These are phyloP conservation scores for Penicillium griseofulvum DNA, from an alignment of 2,329 filamentous ascomycete species.

Conservation along the genomic window DNA sequence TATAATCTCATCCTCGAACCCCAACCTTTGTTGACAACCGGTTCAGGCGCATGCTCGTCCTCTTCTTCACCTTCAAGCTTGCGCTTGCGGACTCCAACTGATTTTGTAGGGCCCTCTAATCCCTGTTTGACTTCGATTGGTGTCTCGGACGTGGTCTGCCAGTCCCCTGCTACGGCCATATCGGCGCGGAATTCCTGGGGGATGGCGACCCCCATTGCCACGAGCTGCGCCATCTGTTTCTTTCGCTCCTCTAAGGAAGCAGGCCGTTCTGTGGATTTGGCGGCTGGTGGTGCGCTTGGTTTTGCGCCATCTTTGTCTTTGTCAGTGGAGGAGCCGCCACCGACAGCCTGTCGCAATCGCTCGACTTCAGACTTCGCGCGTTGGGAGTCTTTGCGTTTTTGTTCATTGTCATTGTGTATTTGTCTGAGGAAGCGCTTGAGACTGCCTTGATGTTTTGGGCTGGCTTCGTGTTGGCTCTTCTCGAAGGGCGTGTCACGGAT, in stretches of 20 bases:
- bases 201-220: slow-evolving; percentile 79
- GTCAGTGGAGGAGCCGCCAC: slow-evolving; percentile 41
- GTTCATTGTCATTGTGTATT: slow-evolving; percentile 80
- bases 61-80: slow-evolving; percentile 46
- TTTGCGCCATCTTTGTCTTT: slow-evolving; percentile 27
- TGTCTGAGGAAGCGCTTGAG: slow-evolving; percentile 88
- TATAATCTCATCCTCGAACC: slow-evolving; percentile 43
- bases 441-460: slow-evolving; percentile 75
- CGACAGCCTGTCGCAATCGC: slow-evolving; percentile 74
- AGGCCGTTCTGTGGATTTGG: slow-evolving; percentile 34
- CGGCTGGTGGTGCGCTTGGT: slow-evolving; percentile 33
- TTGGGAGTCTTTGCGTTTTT: slow-evolving; percentile 76
- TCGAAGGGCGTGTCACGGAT: slow-evolving; percentile 92
- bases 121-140: slow-evolving; percentile 42
- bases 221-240: slow-evolving; percentile 81
- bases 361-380: slow-evolving; percentile 81
- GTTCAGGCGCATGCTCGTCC: slow-evolving; percentile 32
- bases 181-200: slow-evolving; percentile 75
- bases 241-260: slow-evolving; percentile 68
- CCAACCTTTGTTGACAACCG: slow-evolving; percentile 43
- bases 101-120: slow-evolving; percentile 39
- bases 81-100: slow-evolving; percentile 46
- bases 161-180: slow-evolving; percentile 85
- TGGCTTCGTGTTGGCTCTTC: slow-evolving; percentile 83
- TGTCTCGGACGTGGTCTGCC: slow-evolving; percentile 65